A percentile compares a stretch with the other conserved stretches of the same genome.
Evolutionary conservation across 2,329 filamentous ascomycete genomes (phyloP).

Genomic region (Bipolaris oryzae): DNA sequence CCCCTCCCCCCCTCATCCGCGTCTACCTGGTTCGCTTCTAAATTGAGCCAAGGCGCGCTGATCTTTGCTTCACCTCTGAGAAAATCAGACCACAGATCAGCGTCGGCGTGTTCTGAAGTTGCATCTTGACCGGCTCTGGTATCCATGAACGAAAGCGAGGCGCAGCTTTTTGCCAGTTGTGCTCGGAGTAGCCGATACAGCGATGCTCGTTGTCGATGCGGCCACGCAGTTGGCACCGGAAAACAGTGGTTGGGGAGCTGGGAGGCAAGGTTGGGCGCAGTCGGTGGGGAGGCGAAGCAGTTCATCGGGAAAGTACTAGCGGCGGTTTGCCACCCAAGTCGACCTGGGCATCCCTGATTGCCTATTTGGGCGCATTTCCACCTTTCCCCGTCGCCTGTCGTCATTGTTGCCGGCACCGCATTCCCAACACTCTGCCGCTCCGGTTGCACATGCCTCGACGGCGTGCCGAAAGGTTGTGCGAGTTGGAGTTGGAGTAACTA

Average conservation of each 20-base stretch:
- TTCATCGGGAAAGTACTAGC: constrained; percentile 4
- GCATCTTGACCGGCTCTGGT: constrained; percentile 7
- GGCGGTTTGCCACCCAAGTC: constrained; percentile 25
- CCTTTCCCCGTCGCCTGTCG: constrained; percentile 5
- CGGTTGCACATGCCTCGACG: not conserved
- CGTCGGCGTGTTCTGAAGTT: constrained; percentile 16
- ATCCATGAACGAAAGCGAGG: constrained; percentile 1
- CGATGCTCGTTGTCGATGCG: constrained; percentile 7
- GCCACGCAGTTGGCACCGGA: not conserved
- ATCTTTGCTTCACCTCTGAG: constrained; percentile 29
- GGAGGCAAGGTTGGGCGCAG: constrained; percentile 22
- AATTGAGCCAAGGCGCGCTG: constrained; percentile 16
- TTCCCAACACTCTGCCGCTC: not conserved
- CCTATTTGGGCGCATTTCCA: constrained; percentile 17
- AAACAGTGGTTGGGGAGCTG: constrained; percentile 13
- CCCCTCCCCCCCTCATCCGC: constrained; percentile 3
- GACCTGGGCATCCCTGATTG: constrained; percentile 9
- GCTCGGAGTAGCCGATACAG: constrained; percentile 26
- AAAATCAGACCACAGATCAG: constrained; percentile 37
- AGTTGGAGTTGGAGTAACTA: too few relatives aligned
- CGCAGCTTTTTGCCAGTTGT: not conserved
- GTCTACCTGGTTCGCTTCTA: constrained; percentile 2
- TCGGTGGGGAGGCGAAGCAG: constrained; percentile 12
- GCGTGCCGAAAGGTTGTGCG: not conserved
- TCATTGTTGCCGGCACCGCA: constrained; percentile 6